phyloP scores from a whole-genome alignment of 1,139 yeast genomes.

The Lipomyces yarrowii region DNA sequence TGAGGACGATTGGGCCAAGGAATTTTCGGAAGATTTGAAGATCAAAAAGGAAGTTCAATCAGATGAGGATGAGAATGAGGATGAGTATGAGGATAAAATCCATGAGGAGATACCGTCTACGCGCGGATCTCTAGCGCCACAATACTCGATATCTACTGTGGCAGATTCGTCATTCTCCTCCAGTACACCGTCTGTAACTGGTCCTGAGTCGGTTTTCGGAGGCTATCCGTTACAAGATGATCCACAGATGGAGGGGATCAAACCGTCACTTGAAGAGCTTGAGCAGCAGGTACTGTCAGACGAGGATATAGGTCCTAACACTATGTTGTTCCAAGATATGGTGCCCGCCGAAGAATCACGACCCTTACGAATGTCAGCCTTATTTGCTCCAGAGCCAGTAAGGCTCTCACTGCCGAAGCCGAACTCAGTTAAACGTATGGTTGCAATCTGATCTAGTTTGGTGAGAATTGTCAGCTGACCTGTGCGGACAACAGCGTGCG shows the following conservation, averaged over 20 bases:
- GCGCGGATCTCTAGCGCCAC: neutral
- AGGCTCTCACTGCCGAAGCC: conserved; percentile 60
- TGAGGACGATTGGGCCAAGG: conserved; percentile 35
- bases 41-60: conserved; percentile 37
- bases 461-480: neutral
- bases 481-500: conserved; percentile 8
- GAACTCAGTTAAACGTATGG: conserved; percentile 38
- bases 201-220: neutral
- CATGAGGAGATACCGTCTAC: neutral
- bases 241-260: conserved; percentile 5
- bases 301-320: conserved; percentile 7
- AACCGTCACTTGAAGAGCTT: conserved; percentile 3
- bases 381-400: conserved; percentile 66
- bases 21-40: conserved; percentile 34
- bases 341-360: conserved; percentile 13
- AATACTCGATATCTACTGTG: neutral
- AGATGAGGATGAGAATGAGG: conserved; percentile 19
- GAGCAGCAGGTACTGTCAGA: conserved; percentile 6
- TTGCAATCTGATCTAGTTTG: neutral
- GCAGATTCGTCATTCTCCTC: neutral
- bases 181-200: neutral
- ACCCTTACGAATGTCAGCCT: conserved; percentile 52
- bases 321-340: conserved; percentile 22
- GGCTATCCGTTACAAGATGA: neutral
- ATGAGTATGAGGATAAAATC: conserved; percentile 12